Conservation (phyloP, 2,329 filamentous ascomycete genomes). For the Aspergillaceae sp. region DNA sequence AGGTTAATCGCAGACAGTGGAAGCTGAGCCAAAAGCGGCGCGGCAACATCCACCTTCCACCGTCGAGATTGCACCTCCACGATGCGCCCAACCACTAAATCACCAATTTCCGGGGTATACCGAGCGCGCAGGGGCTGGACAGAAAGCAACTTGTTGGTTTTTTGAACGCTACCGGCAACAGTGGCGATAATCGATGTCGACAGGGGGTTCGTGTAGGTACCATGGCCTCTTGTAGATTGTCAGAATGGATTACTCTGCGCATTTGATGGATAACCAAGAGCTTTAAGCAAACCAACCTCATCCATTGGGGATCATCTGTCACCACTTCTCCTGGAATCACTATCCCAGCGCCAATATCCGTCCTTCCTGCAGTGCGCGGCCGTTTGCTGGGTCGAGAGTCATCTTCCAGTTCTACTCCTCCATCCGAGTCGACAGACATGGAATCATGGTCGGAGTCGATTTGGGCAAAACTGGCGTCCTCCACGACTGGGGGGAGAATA, state of each 20-base stretch:
- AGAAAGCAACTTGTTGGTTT: conserved; percentile 94
- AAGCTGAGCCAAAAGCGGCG: conserved; percentile 73
- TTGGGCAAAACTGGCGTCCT: conserved; percentile 23
- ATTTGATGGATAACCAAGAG: not conserved
- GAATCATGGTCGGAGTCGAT: conserved; percentile 41
- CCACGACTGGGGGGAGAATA: conserved; percentile 46
- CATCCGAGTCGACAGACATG: conserved; percentile 42
- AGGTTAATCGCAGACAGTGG: conserved; percentile 88
- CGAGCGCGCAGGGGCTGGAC: conserved; percentile 83
- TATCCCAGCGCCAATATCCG: conserved; percentile 41
- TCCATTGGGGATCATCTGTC: conserved; percentile 91
- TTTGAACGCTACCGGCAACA: conserved; percentile 79
- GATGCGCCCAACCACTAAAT: conserved; percentile 88
- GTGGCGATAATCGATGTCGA: conserved; percentile 70
- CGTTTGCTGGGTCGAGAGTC: conserved; percentile 32
- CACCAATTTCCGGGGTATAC: conserved; percentile 92
- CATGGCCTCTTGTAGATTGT: conserved; percentile 62
- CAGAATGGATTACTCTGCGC: no score
- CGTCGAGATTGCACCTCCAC: conserved; percentile 86
- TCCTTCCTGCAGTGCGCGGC: conserved; percentile 17
- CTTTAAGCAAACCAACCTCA: conserved; percentile 45
- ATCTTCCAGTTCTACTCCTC: conserved; percentile 25
- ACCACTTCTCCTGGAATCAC: conserved; percentile 85
- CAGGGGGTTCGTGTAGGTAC: conserved; percentile 64
- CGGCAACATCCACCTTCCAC: conserved; percentile 92